phyloP scores from a whole-genome alignment of 2,329 filamentous ascomycete genomes.

The Cryoendolithus antarcticus region DNA sequence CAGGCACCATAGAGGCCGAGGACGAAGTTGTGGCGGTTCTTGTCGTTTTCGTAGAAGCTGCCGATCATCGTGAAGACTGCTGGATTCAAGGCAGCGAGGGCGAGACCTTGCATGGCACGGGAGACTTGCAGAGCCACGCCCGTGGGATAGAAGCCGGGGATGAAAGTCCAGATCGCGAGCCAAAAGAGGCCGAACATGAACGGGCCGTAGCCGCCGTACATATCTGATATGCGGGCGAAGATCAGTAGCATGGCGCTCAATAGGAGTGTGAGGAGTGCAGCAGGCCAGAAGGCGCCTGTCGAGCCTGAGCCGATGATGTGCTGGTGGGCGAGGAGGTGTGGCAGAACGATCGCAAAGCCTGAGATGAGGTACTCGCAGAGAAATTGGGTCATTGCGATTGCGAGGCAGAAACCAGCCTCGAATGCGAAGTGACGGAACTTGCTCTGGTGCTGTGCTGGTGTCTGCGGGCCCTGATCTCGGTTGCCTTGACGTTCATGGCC shows the following conservation, averaged over 20 bases:
- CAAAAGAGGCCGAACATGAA: conserved; percentile 25
- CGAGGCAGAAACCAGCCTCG: conserved; percentile 24
- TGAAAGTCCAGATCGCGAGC: conserved; percentile 22
- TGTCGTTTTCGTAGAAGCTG: conserved; percentile 19
- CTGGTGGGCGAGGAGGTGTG: conserved; percentile 13
- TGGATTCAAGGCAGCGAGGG: conserved; percentile 24
- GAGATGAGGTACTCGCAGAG: conserved; percentile 26
- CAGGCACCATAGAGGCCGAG: conserved; percentile 23
- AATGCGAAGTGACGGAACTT: conserved; percentile 16
- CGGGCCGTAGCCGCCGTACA: conserved; percentile 23
- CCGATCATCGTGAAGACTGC: conserved; percentile 23
- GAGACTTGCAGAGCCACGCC: conserved; percentile 17
- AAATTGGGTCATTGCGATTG: conserved; percentile 24
- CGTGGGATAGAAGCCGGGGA: conserved; percentile 20
- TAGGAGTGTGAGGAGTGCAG: conserved; percentile 21
- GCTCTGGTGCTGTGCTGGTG: conserved; percentile 5
- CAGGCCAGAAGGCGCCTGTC: conserved; percentile 23
- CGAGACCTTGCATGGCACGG: conserved; percentile 25
- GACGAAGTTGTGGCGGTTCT: conserved; percentile 21
- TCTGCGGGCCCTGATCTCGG: not conserved
- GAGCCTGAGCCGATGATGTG: conserved; percentile 2
- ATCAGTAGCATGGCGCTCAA: conserved; percentile 21
- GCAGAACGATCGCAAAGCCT: conserved; percentile 24
- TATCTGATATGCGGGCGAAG: conserved; percentile 24
- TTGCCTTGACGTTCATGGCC: too few species aligned